A percentile compares a stretch with the other conserved stretches of the same genome.
Conservation (phyloP, 192 early-diverging fungal genomes). For the Umbelopsis ramanniana region DNA sequence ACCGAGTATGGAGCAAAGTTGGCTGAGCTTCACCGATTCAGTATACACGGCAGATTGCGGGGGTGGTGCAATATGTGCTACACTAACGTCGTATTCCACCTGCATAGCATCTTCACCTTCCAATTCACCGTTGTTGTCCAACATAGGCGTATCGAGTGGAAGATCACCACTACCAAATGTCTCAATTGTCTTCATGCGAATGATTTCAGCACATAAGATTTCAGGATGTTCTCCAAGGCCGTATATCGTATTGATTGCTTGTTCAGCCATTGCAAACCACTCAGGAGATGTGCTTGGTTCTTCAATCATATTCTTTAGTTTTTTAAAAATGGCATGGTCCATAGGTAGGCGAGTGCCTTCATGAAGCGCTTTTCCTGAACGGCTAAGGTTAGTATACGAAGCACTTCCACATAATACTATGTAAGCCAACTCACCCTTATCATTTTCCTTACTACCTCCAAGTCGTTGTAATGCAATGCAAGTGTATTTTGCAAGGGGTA, state of each 20-base stretch:
- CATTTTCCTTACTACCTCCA: constrained; percentile 57
- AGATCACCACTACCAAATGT: constrained; percentile 58
- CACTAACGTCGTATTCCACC: constrained; percentile 32
- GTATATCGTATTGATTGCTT: constrained; percentile 94
- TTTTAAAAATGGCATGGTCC: constrained; percentile 60
- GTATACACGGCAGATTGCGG: constrained; percentile 12
- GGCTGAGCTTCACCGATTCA: constrained; percentile 78
- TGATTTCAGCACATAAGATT: constrained; percentile 73
- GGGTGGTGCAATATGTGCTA: constrained; percentile 30
- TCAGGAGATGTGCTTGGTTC: constrained; percentile 49
- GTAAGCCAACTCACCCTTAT: constrained; percentile 57
- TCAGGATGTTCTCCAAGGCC: constrained; percentile 91
- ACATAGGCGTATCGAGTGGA: constrained; percentile 20
- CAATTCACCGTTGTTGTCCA: constrained; percentile 22
- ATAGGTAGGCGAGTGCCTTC: constrained; percentile 56
- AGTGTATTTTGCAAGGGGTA: constrained; percentile 84
- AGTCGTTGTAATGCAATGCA: constrained; percentile 94
- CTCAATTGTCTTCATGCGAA: constrained; percentile 65
- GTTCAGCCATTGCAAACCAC: constrained; percentile 79
- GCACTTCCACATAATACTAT: constrained; percentile 7
- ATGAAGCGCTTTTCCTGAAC: constrained; percentile 30
- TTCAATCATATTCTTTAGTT: constrained; percentile 53
- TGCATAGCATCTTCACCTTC: constrained; percentile 42
- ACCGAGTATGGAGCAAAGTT: constrained; percentile 90
- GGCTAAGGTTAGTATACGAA: background rate